These are phyloP conservation scores for Nemophila menziesii DNA, from an alignment of 257 asterid species.

Conservation along the genomic window DNA sequence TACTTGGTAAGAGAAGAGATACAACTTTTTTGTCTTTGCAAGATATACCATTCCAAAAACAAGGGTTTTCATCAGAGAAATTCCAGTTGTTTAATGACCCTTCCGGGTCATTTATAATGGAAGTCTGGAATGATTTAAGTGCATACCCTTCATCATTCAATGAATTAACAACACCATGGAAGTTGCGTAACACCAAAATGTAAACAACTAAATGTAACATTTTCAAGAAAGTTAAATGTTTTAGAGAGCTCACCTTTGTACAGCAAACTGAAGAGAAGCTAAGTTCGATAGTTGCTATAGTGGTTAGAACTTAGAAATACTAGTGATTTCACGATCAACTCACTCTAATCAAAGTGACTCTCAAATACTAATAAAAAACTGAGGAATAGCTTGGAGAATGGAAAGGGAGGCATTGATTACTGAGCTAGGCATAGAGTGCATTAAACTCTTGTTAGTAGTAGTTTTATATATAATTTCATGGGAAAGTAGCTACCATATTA, in stretches of 20 bases:
- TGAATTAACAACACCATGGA: slow-evolving; percentile 31
- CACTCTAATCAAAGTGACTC: slow-evolving; percentile 15
- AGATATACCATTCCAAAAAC: slow-evolving; percentile 89
- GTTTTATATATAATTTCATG: no score
- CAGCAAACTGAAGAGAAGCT: slow-evolving; percentile 10
- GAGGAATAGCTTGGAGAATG: no score
- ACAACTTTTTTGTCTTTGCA: slow-evolving; percentile 57
- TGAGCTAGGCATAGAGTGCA: no score
- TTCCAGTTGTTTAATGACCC: slow-evolving; percentile 68
- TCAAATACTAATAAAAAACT: no score
- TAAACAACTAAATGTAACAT: slow-evolving; percentile 32
- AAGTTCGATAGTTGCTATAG: no score
- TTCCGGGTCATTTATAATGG: slow-evolving; percentile 50
- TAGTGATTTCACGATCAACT: no score
- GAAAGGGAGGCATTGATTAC: no score
- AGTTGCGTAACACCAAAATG: slow-evolving; percentile 20
- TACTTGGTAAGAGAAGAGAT: slow-evolving; percentile 54
- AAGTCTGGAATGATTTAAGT: slow-evolving; percentile 46
- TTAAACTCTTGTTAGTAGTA: no score
- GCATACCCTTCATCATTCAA: slow-evolving; percentile 64
- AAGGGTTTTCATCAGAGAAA: slow-evolving; percentile 62
- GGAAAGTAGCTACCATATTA: no score
- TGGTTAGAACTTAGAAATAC: slow-evolving; percentile 9
- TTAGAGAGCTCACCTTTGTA: slow-evolving; percentile 20
- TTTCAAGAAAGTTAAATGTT: slow-evolving; percentile 20